Conservation (phyloP, 2,329 filamentous ascomycete species). For the Microascus cirrosus region DNA sequence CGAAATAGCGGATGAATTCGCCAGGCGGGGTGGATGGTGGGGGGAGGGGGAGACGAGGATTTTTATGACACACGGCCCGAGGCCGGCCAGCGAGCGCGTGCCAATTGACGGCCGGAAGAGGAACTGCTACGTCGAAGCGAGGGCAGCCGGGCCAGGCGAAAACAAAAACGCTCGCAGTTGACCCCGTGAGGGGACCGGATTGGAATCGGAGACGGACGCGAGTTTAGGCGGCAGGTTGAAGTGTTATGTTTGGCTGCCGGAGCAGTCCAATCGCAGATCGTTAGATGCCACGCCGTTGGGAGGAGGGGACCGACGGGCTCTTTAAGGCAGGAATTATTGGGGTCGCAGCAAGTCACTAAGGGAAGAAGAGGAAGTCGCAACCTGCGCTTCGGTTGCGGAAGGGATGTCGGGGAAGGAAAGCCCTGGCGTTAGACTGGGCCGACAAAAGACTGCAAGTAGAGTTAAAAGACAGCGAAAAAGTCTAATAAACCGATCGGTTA, state of each 20-base stretch:
- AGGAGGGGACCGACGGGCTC: background rate
- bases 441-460: background rate
- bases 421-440: background rate
- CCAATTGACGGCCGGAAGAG: background rate
- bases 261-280: background rate
- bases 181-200: background rate
- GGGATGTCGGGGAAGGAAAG: background rate
- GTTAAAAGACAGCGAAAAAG: background rate
- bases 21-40: background rate
- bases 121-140: background rate
- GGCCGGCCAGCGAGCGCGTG: background rate
- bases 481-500: background rate
- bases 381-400: background rate
- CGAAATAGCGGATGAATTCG: background rate
- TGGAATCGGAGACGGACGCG: background rate
- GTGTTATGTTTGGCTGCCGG: background rate
- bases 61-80: slow-evolving; percentile 5
- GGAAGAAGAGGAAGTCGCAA: background rate
- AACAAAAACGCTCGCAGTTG: background rate
- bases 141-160: background rate
- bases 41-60: background rate
- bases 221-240: background rate
- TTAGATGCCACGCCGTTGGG: background rate
- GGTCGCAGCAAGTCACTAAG: background rate
- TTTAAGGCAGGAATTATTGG: background rate